These are phyloP conservation scores for Heterobasidion occidentale DNA, from an alignment of 1,284 basidiomycete genomes.

Conservation along the genomic window DNA sequence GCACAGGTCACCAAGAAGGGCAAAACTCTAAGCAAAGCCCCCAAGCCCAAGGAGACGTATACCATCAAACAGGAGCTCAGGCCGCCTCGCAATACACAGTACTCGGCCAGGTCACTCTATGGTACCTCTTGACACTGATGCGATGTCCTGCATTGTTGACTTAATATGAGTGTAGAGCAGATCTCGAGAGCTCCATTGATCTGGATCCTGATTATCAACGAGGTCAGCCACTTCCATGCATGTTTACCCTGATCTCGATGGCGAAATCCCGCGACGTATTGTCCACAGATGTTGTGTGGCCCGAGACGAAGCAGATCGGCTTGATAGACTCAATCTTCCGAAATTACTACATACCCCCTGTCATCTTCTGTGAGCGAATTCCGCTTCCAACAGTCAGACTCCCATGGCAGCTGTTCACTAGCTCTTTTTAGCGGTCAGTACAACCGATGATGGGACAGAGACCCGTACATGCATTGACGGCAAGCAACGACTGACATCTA, in stretches of 20 bases:
- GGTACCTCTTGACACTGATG: conserved; percentile 21
- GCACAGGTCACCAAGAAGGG: conserved; percentile 12
- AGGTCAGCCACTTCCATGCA: conserved; percentile 22
- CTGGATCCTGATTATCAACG: conserved; percentile 48
- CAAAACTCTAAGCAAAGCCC: conserved; percentile 9
- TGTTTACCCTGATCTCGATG: not conserved
- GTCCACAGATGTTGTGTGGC: conserved; percentile 39
- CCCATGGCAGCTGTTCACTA: conserved; percentile 9
- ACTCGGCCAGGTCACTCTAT: conserved; percentile 36
- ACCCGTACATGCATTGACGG: conserved; percentile 69
- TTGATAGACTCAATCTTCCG: conserved; percentile 48
- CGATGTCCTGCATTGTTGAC: not conserved
- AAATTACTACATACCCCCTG: conserved; percentile 48
- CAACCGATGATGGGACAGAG: conserved; percentile 52
- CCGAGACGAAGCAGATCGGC: conserved; percentile 34
- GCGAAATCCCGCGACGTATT: not conserved
- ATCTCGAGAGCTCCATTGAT: conserved; percentile 37
- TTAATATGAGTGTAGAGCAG: conserved; percentile 26
- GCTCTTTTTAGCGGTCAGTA: conserved; percentile 21
- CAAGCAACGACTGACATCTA: conserved; percentile 69
- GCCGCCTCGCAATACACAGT: conserved; percentile 34
- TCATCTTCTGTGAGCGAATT: conserved; percentile 36
- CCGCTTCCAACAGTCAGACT: conserved; percentile 2
- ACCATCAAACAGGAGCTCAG: conserved; percentile 22
- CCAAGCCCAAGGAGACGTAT: conserved; percentile 13